Evolutionary conservation across 768 basidiomycete genomes (phyloP), one percentile per base, ranked within the genome.

Genomic region (button mushroom (Agaricus bisporus)): DNA sequence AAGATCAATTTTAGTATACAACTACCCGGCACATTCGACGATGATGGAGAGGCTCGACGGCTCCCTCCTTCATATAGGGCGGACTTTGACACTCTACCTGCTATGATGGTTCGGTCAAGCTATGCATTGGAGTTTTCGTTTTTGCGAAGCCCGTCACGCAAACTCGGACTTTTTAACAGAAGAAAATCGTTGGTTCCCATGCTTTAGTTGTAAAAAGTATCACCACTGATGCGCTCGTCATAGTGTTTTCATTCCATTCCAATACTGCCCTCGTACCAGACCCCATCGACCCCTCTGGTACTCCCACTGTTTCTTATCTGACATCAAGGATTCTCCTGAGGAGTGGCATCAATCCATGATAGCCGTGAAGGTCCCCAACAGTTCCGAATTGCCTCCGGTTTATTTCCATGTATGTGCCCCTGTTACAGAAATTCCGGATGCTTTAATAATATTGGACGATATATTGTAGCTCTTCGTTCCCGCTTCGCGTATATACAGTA

Each of bases 311-410:
- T 82, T 87, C 61, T 73, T 83, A 56, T 76, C 78, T 0, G 76
- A 78, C 2, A 64, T 88, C 51, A 86, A 86, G 63, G 68, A 73
- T 0, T 70, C 75, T 3, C 85, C 86, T 7, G 85, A 85, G 61
- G 86, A 87, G 61, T 88, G 83, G 82, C 71, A 66, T 61, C 85
- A 77, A 63, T 73, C 61, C 6, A 66, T 70, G 11, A 72, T 74
- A 26, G 63, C 63, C n/a, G 62, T 85, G 59, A 64, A 71, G 41
- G 69, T 71, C 26, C 68, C 72, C 15, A 56, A 62, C 17, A 59
- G 60, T 5, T 68, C 73, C 1, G 55, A 59, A 9, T 48, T 75
- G 17, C 63, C 68, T 14, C 75, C 76, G 15, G 65, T 80, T 3
- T 65, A 79, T 52, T 73, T 74, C 58, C 75, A 82, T 58, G 84